Percentiles rank a stretch among this genome's conserved stretches.
phyloP scores from a whole-genome alignment of 2,329 filamentous ascomycete genomes.

The Ciborinia camelliae region DNA sequence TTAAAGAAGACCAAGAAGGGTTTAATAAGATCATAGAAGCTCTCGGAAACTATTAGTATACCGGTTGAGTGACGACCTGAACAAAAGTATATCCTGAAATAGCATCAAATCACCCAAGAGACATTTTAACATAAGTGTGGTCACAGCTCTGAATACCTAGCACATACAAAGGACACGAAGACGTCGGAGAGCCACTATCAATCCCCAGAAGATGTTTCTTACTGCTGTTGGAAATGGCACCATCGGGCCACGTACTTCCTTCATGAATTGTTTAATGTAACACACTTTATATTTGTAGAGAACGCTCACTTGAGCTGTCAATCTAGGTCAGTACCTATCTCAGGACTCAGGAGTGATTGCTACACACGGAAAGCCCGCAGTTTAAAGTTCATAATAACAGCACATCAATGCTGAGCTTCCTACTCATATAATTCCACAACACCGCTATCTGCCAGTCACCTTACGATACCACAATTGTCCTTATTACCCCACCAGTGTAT shows the following conservation, averaged over 20 bases:
- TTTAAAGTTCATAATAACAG: conserved; percentile 1
- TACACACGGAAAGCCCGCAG: background rate
- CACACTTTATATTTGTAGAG: background rate
- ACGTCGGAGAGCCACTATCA: background rate
- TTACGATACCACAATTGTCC: background rate
- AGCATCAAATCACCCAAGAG: background rate
- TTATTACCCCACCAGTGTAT: background rate
- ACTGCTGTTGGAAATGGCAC: background rate
- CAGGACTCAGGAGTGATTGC: background rate
- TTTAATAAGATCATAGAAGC: background rate
- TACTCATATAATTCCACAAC: background rate
- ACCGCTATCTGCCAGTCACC: background rate
- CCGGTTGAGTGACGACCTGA: background rate
- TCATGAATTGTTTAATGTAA: background rate
- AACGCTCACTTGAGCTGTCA: conserved; percentile 9
- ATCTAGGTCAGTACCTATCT: background rate
- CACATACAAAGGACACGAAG: background rate
- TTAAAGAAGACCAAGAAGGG: background rate
- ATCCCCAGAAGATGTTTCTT: background rate
- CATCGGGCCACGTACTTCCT: background rate
- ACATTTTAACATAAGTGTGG: background rate
- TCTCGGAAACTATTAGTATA: background rate
- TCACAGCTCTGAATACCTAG: background rate
- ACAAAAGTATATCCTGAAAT: background rate
- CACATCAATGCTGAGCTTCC: background rate